These are phyloP conservation scores for Plantago major DNA, from an alignment of 257 asterid species.

Conservation along the genomic window DNA sequence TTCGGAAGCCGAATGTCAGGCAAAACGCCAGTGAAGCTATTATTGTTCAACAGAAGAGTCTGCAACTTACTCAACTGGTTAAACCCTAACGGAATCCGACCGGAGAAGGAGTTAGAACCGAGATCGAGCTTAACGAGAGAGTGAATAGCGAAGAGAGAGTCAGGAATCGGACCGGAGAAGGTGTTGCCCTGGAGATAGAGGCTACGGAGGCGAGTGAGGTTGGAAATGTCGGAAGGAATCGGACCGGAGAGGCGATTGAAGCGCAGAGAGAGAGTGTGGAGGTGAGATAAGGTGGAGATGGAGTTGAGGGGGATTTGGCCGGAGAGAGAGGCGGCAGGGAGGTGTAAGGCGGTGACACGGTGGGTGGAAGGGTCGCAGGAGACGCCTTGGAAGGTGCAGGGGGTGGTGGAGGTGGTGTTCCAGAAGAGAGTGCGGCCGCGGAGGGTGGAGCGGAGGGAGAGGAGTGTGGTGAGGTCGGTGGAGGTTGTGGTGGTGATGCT, in stretches of 20 bases:
- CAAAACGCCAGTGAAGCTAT: conserved; percentile 55
- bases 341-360: conserved; percentile 54
- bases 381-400: conserved; percentile 75
- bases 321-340: conserved; percentile 55
- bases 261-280: conserved; percentile 71
- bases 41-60: conserved; percentile 58
- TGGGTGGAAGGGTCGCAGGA: conserved; percentile 17
- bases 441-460: conserved; percentile 58
- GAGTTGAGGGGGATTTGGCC: conserved; percentile 53
- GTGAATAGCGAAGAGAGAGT: conserved; percentile 36
- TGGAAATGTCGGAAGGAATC: conserved; percentile 47
- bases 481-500: conserved; percentile 44
- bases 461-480: conserved; percentile 62
- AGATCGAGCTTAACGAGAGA: conserved; percentile 62
- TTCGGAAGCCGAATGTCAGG: conserved; percentile 44
- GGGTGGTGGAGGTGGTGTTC: conserved; percentile 46
- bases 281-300: conserved; percentile 50
- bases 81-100: conserved; percentile 45
- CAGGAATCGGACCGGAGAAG: conserved; percentile 56
- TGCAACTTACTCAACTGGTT: conserved; percentile 49
- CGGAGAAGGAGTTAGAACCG: conserved; percentile 58
- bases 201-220: conserved; percentile 44
- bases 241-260: conserved; percentile 60
- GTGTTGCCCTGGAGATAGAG: conserved; percentile 54
- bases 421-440: conserved; percentile 64